phyloP scores from a whole-genome alignment of 169 alveolate genomes.

The Cryptosporidium ubiquitum region DNA sequence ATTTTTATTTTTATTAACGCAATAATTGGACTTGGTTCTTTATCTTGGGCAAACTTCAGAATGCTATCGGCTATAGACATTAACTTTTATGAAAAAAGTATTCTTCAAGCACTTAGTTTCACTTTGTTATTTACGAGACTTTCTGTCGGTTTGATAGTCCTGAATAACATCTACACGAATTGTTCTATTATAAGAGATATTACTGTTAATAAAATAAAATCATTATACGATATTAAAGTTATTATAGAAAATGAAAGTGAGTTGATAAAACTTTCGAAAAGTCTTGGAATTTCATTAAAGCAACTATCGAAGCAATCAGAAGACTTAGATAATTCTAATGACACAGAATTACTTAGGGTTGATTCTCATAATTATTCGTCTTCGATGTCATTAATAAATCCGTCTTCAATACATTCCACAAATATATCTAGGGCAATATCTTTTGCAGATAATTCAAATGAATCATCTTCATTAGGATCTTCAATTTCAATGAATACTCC shows the following conservation, averaged over 20 bases:
- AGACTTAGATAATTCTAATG: not conserved
- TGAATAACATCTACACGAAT: conserved; percentile 32
- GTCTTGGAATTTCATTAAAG: conserved; percentile 42
- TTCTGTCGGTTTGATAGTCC: conserved; percentile 44
- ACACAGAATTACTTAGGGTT: conserved; percentile 8
- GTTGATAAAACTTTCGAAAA: conserved; percentile 39
- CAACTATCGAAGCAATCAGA: conserved; percentile 27
- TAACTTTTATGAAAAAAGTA: conserved; percentile 1
- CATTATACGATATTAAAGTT: conserved; percentile 42
- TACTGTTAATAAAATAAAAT: conserved; percentile 21
- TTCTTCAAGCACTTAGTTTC: conserved; percentile 16
- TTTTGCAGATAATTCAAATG: conserved; percentile 38
- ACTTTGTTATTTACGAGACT: conserved; percentile 51
- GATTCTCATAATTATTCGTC: conserved; percentile 13
- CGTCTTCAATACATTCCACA: conserved; percentile 12
- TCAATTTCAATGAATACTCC: conserved; percentile 54
- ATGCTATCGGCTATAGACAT: conserved; percentile 23
- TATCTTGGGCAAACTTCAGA: conserved; percentile 56
- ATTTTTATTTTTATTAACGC: conserved; percentile 32
- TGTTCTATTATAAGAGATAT: conserved; percentile 69
- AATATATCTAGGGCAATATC: conserved; percentile 42
- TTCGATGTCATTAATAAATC: conserved; percentile 27
- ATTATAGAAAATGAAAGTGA: conserved; percentile 59
- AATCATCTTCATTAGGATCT: conserved; percentile 56
- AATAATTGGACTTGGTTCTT: conserved; percentile 14